Evolutionary conservation across 2,329 filamentous ascomycete genomes (phyloP), one percentile per base, ranked within the genome.

Genomic region (Trichoderma oligosporum): DNA sequence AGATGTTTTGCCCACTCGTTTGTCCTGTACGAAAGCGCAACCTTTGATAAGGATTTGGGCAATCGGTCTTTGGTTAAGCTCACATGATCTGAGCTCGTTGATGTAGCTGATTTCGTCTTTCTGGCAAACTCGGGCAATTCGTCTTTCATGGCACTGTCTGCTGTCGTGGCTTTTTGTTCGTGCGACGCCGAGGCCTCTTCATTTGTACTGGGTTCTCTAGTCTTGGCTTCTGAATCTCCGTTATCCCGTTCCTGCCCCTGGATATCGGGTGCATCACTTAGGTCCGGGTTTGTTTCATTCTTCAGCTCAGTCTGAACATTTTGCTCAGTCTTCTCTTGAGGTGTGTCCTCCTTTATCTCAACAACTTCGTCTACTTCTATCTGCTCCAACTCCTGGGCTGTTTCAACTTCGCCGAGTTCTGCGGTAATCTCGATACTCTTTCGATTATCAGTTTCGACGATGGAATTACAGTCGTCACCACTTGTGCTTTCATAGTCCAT

Each of bases 1-100:
- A 96, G 78, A 70, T 96, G 91, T 70, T 96, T 97, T 0, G 91
- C 91, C 93, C 93, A 97, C 73, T 97, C 93, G 62, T 96, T 96
- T 1, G 91, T 97, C 57, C 93, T 84, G 68, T 94, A 96, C 0
- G 88, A 89, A 69, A 90, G 77, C 1, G 91, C 87, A 7, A 96
- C 82, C 60, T 83, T 86, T 1, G 91, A 94, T 31, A 91, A 72
- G 11, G 84, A 83, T n/a, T 79, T 75, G 0, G 89, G 89, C 8
- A 96, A 78, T 9, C 78, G 78, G 3, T 84, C 83, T 61, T 79
- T 80, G 4, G 80, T 84, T 58, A 88, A 70, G 45, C 73, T 81
- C 14, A 71, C 71, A 7, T 74, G 70, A 12, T 74, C 72, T 2
- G 80, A 79, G 2, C 71, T 71, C 1, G 64, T 67, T 1, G 77